A percentile compares a stretch with the other conserved stretches of the same genome.
These are phyloP conservation scores for Nothophaeocryptopus gaeumannii DNA, from an alignment of 2,329 filamentous ascomycete genomes.

Conservation along the genomic window DNA sequence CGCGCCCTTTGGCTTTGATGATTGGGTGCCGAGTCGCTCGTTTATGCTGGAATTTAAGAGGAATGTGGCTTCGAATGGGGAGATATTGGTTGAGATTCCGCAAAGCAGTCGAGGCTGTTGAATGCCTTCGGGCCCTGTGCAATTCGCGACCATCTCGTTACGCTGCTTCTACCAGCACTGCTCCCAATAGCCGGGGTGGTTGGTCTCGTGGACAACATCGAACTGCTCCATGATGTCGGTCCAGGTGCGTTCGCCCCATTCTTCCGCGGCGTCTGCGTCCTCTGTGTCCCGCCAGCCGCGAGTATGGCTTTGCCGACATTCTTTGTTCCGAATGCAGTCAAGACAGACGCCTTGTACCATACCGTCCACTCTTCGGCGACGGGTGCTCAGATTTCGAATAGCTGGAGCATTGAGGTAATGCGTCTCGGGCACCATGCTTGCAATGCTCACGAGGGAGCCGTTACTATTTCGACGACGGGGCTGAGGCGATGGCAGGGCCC, in stretches of 20 bases:
- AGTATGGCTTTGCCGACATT: not conserved
- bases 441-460: not conserved
- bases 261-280: not conserved
- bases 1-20: too few species aligned
- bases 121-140: too few species aligned
- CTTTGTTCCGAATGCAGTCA: slow-evolving; percentile 8
- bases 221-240: not conserved
- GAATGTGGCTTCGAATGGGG: too few species aligned
- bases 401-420: not conserved
- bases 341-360: slow-evolving; percentile 9
- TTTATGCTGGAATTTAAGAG: too few species aligned
- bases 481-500: not conserved
- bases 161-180: slow-evolving; percentile 1
- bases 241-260: not conserved
- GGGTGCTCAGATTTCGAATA: not conserved
- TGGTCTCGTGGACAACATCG: not conserved
- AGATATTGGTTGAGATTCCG: too few species aligned
- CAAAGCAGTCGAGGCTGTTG: too few species aligned
- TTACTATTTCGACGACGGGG: not conserved
- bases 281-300: not conserved
- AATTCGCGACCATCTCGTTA: too few species aligned
- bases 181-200: slow-evolving; percentile 5
- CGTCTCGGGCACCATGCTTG: not conserved
- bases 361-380: not conserved
- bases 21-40: too few species aligned